Evolutionary conservation across 2,329 filamentous ascomycete genomes (phyloP).

Genomic region (Calonectria pseudoreteaudii): DNA sequence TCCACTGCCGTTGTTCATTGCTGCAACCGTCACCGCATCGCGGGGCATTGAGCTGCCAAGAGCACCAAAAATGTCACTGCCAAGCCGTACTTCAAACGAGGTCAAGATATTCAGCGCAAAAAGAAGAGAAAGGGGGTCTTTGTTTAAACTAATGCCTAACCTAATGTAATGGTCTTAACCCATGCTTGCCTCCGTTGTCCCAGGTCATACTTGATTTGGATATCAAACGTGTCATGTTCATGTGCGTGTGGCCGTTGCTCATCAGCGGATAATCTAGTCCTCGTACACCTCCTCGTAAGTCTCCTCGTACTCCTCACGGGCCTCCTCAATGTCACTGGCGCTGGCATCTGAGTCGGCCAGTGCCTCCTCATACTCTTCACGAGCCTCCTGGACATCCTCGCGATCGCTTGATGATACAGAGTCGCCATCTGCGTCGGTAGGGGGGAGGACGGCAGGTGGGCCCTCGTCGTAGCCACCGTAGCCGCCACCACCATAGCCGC

Average conservation of each 20-base stretch:
- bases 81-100: neutral
- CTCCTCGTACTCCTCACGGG: slow-evolving; percentile 61
- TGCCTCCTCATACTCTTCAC: slow-evolving; percentile 58
- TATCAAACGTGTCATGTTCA: slow-evolving; percentile 35
- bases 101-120: neutral
- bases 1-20: neutral
- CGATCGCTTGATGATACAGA: slow-evolving; percentile 57
- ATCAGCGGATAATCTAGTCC: slow-evolving; percentile 32
- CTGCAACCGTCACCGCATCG: neutral
- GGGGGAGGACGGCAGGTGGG: slow-evolving; percentile 51
- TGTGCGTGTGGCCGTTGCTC: slow-evolving; percentile 21
- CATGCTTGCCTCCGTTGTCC: slow-evolving; percentile 14
- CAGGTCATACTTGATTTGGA: slow-evolving; percentile 30
- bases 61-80: neutral
- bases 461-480: slow-evolving; percentile 34
- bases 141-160: slow-evolving; percentile 12
- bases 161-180: slow-evolving; percentile 5
- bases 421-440: slow-evolving; percentile 54
- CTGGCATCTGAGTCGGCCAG: slow-evolving; percentile 57
- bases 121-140: neutral
- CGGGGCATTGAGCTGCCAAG: neutral
- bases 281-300: slow-evolving; percentile 43
- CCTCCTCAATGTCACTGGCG: slow-evolving; percentile 67
- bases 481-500: slow-evolving; percentile 25
- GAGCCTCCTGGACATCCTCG: slow-evolving; percentile 56